These are phyloP conservation scores for Amanita exitialis DNA, from an alignment of 768 basidiomycete genomes.

Conservation along the genomic window DNA sequence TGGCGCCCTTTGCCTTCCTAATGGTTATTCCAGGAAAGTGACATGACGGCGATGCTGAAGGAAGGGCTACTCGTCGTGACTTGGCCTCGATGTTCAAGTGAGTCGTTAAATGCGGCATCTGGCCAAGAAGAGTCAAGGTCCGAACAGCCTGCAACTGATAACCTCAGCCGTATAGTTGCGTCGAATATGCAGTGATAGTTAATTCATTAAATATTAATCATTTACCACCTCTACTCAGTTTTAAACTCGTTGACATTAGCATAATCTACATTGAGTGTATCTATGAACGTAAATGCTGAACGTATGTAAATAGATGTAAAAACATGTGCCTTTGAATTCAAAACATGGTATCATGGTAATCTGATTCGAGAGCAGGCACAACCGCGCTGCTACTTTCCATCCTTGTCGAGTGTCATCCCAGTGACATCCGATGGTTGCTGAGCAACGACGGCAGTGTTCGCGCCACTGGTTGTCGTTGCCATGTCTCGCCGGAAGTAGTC, in stretches of 20 bases:
- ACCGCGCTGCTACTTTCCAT: background rate
- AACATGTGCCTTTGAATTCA: too few relatives aligned
- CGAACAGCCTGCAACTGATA: background rate
- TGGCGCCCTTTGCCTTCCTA: constrained; percentile 5
- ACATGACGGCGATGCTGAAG: constrained; percentile 23
- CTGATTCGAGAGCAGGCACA: too few relatives aligned
- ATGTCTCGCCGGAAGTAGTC: constrained; percentile 25
- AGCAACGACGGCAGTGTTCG: constrained; percentile 13
- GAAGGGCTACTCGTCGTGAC: constrained; percentile 34
- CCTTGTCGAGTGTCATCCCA: constrained; percentile 13
- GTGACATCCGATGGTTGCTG: constrained; percentile 16
- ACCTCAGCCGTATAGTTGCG: too few relatives aligned
- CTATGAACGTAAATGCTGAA: too few relatives aligned
- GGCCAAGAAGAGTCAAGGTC: background rate
- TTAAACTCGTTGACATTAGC: too few relatives aligned
- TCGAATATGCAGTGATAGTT: too few relatives aligned
- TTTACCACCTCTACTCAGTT: too few relatives aligned
- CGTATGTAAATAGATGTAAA: too few relatives aligned
- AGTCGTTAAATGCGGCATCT: background rate
- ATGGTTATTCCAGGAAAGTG: constrained; percentile 21
- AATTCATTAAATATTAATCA: too few relatives aligned
- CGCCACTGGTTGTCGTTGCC: constrained; percentile 25
- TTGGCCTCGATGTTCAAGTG: constrained; percentile 23
- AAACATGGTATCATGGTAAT: too few relatives aligned
- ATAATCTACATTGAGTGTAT: too few relatives aligned